Evolutionary conservation across 139 green algal species (phyloP).

Genomic region (Chlamydomonas sp.): DNA sequence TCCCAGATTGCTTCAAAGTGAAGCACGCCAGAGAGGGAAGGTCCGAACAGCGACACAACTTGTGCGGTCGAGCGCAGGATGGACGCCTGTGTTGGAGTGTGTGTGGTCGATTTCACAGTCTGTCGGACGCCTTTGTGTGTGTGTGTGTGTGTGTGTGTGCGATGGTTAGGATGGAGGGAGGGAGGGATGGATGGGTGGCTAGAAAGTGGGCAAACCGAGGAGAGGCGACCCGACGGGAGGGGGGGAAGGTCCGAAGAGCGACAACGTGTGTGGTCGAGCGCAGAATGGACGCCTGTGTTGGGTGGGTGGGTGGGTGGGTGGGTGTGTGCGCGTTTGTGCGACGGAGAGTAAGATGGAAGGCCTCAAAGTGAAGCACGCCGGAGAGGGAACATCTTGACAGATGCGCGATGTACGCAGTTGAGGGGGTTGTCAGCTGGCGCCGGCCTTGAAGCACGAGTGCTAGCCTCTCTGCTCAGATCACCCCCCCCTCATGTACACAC

Average conservation of each 20-base stretch:
- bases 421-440: too few species aligned
- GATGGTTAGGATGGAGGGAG: not conserved
- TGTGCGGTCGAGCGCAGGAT: not conserved
- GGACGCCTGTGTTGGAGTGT: slow-evolving; percentile 1
- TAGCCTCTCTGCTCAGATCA: too few species aligned
- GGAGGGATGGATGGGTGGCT: not conserved
- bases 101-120: too few species aligned
- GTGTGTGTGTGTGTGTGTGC: not conserved
- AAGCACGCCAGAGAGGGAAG: not conserved
- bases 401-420: not conserved
- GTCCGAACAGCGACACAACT: slow-evolving; percentile 3
- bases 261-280: not conserved
- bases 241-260: not conserved
- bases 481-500: too few species aligned
- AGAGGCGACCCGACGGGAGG: too few species aligned
- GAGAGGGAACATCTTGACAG: not conserved
- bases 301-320: too few species aligned
- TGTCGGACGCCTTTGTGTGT: too few species aligned
- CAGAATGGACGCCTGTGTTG: slow-evolving; percentile 5
- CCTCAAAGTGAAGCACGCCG: slow-evolving; percentile 12
- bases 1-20: slow-evolving; percentile 9
- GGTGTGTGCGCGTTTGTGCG: not conserved
- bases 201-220: too few species aligned
- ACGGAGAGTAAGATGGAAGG: not conserved
- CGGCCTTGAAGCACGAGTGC: too few species aligned